Evolutionary conservation across 805 yeast species (phyloP), one percentile per base, ranked within the genome.

Genomic region (Ogataea saltuana): DNA sequence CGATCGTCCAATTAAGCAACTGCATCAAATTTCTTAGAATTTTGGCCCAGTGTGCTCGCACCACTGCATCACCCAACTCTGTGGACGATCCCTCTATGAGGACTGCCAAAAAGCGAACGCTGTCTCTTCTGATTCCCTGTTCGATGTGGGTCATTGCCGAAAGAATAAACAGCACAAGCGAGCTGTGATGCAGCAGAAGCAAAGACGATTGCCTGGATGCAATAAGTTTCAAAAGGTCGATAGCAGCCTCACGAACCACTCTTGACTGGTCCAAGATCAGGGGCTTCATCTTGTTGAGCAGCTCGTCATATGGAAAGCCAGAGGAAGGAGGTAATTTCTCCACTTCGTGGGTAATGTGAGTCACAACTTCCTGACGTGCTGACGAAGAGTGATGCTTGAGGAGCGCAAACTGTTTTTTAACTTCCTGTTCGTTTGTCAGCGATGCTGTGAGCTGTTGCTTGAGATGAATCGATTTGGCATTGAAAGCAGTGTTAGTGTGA

Each of bases 91-190:
- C 65, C 33, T 73, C 69, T n/a, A 88, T 60, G 41, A 89, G 59
- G 3, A 81, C 70, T 29, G 73, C 70, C 19, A 90, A 65, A 53
- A 85, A 86, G 45, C 74, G 77, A 0, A 91, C 78, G 2, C 95
- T 80, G 46, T 86, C 89, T 33, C 78, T 76, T 42, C 96, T 75
- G 20, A 93, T 81, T 4, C 79, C 80, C 1, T 88, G 81, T 22
- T 76, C 76, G 30, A 93, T 85, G 61, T 93, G 97, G 13, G 97
- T 85, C 97, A 93, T 91, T 3, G 96, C 95, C 40, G 91, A 83
- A 53, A 85, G 85, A 13, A 91, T 72, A 60, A 85, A 90, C 22
- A 91, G 71, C n/a, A 85, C 74, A 42, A 85, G 58, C 16, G 75
- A 65, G 48, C 80, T 67, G 56, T 81, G 68, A 68, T 85, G 88